Evolutionary conservation across 148 eudicot genomes (phyloP).

Genomic region (Silene uniflora): DNA sequence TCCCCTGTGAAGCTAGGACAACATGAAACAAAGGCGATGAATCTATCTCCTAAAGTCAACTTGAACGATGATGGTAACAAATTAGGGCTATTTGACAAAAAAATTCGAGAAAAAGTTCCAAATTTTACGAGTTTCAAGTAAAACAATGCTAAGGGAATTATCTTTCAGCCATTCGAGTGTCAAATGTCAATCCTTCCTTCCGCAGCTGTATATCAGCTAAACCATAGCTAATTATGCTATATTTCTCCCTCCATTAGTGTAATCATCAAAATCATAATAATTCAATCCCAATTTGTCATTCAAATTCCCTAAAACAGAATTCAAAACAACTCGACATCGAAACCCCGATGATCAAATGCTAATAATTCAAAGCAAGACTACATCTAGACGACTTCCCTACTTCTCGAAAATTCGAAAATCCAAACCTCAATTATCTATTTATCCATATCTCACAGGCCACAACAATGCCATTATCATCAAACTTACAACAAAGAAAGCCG

Average conservation of each 20-base stretch:
- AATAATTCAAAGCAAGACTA: not conserved
- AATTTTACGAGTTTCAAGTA: not conserved
- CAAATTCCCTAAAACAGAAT: not conserved
- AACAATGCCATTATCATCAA: not conserved
- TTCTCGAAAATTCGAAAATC: not conserved
- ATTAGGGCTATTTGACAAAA: not conserved
- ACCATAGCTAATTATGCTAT: not conserved
- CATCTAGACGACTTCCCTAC: not conserved
- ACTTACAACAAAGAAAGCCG: not conserved
- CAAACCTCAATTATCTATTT: not conserved
- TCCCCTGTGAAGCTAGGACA: not conserved
- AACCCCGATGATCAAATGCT: not conserved
- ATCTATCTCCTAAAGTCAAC: not conserved
- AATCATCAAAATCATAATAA: not conserved
- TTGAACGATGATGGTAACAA: not conserved
- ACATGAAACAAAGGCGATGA: not conserved
- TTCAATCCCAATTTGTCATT: not conserved
- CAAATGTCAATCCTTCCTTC: not conserved
- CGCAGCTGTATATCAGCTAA: not conserved
- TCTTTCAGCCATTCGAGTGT: not conserved
- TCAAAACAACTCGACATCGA: not conserved
- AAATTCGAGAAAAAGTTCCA: not conserved
- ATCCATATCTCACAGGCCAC: not conserved
- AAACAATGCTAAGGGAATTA: not conserved
- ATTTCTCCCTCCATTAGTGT: not conserved